phyloP scores from a whole-genome alignment of 257 asterid species.

The Solanum dulcamara region DNA sequence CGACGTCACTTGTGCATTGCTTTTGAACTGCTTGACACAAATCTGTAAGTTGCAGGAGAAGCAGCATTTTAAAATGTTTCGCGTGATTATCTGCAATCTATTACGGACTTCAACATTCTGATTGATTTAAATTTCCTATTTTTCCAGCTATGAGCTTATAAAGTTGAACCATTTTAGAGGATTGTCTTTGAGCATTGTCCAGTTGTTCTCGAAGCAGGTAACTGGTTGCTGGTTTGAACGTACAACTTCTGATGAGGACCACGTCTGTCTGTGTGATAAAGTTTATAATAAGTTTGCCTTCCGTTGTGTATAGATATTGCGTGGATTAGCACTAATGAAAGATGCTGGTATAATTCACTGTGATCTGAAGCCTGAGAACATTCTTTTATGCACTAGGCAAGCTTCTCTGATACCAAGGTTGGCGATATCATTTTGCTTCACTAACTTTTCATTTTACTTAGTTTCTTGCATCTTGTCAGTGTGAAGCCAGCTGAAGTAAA shows the following conservation, averaged over 20 bases:
- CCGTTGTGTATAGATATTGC: constrained; percentile 46
- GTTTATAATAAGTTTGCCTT: constrained; percentile 1
- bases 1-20: constrained; percentile 89
- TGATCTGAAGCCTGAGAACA: constrained; percentile 97
- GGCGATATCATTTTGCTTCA: background rate
- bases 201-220: constrained; percentile 96
- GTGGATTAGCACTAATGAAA: constrained; percentile 86
- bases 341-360: constrained; percentile 97
- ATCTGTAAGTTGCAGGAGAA: constrained; percentile 61
- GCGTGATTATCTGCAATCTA: background rate
- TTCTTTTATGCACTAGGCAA: constrained; percentile 88
- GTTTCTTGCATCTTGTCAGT: constrained; percentile 41
- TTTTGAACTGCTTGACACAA: constrained; percentile 89
- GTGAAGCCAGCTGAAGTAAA: constrained; percentile 88
- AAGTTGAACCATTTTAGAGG: constrained; percentile 91
- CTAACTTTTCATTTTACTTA: background rate
- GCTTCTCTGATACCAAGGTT: constrained; percentile 21
- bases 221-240: constrained; percentile 7
- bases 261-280: constrained; percentile 1
- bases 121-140: background rate
- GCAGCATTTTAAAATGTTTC: background rate
- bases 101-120: background rate
- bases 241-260: background rate
- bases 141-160: constrained; percentile 87
- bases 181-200: constrained; percentile 84